Percentiles rank a stretch among this genome's conserved stretches.
Evolutionary conservation across 2,329 filamentous ascomycete species (phyloP).

Genomic region (Ophiostoma sp.): DNA sequence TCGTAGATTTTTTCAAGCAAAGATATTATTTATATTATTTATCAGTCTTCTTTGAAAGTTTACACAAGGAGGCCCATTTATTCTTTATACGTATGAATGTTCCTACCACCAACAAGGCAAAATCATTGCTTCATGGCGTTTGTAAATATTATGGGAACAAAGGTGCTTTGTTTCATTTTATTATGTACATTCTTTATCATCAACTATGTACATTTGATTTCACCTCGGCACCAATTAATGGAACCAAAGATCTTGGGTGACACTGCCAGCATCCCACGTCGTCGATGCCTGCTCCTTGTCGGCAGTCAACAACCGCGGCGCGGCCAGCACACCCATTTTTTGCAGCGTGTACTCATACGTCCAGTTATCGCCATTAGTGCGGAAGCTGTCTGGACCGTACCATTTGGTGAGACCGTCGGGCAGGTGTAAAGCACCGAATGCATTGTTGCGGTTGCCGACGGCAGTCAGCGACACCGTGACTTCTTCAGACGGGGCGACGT

Average conservation of each 20-base stretch:
- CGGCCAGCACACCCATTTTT: neutral
- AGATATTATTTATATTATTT: no score
- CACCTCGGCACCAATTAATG: neutral
- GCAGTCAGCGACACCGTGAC: neutral
- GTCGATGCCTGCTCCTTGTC: neutral
- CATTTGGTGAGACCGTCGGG: neutral
- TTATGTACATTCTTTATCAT: neutral
- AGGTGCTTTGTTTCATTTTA: neutral
- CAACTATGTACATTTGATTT: neutral
- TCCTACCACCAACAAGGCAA: no score
- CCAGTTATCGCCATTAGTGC: constrained; percentile 4
- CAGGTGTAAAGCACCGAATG: neutral
- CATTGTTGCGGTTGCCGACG: constrained; percentile 13
- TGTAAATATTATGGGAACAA: neutral
- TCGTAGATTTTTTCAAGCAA: no score
- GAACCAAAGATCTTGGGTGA: neutral
- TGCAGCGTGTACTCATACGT: constrained; percentile 5
- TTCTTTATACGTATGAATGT: no score
- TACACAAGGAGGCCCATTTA: no score
- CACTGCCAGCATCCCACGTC: constrained; percentile 2
- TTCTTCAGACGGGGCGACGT: neutral
- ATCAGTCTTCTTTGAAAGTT: no score
- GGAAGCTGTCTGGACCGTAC: constrained; percentile 6
- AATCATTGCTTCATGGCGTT: no score
- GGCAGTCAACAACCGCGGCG: neutral